A percentile compares a stretch with the other conserved stretches of the same genome.
Conservation (phyloP, 148 eudicot species). For the Bassia scoparia region DNA sequence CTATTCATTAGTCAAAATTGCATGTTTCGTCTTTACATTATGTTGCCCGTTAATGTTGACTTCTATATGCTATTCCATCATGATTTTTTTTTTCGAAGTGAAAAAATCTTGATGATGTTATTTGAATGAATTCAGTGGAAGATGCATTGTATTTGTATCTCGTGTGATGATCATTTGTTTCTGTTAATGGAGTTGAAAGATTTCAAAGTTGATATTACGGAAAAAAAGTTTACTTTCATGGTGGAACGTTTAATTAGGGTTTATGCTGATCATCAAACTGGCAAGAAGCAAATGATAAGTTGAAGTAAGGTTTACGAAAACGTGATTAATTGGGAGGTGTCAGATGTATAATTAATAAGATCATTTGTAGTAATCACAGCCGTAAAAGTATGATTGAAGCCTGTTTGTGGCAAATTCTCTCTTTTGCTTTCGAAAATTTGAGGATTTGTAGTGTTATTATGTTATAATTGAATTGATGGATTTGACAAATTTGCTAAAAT, state of each 20-base stretch:
- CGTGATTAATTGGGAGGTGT: background rate
- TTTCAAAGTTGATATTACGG: too few relatives aligned
- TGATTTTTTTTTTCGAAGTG: conserved; percentile 12
- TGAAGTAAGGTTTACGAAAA: background rate
- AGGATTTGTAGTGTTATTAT: too few relatives aligned
- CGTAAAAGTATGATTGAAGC: background rate
- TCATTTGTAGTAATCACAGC: background rate
- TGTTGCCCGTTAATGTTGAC: background rate
- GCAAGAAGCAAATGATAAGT: conserved; percentile 38
- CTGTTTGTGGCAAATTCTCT: background rate
- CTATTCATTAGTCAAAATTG: background rate
- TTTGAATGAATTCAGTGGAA: background rate
- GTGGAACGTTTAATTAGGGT: background rate
- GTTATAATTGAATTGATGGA: too few relatives aligned
- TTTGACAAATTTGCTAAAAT: too few relatives aligned
- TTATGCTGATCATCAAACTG: conserved; percentile 10
- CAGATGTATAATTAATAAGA: too few relatives aligned
- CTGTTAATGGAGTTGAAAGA: conserved; percentile 34
- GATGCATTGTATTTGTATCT: too few relatives aligned
- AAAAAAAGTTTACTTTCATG: conserved; percentile 30
- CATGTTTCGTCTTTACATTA: background rate
- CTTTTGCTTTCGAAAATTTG: too few relatives aligned
- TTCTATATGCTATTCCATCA: background rate
- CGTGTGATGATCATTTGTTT: conserved; percentile 15
- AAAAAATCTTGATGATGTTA: conserved; percentile 50